Percentiles rank a stretch among this genome's conserved stretches.
phyloP scores from a whole-genome alignment of 108 stramenopile species.

The Nannochloropsis salina region DNA sequence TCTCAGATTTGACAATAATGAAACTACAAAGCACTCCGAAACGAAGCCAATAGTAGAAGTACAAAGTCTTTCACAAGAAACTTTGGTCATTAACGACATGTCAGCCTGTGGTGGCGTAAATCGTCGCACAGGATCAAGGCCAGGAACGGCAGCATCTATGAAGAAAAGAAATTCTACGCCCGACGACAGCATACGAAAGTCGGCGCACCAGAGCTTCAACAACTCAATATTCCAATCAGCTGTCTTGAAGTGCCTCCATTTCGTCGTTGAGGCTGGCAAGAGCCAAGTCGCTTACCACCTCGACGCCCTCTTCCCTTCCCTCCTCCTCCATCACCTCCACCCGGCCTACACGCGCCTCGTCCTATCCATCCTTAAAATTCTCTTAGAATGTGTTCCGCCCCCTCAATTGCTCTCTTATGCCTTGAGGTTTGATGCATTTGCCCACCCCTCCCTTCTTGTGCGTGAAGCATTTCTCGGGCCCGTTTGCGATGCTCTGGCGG shows the following conservation, averaged over 20 bases:
- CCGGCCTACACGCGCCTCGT: background rate
- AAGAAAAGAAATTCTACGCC: background rate
- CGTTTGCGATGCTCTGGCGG: background rate
- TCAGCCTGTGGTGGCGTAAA: background rate
- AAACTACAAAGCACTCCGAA: background rate
- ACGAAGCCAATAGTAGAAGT: background rate
- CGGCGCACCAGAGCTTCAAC: background rate
- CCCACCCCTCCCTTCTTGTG: background rate
- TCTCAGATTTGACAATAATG: too few relatives aligned
- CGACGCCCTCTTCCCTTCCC: background rate
- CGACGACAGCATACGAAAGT: background rate
- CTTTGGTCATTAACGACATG: background rate
- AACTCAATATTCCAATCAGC: background rate
- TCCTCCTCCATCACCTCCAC: background rate
- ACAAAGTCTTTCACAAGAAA: background rate
- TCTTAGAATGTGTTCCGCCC: background rate
- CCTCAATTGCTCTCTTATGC: background rate
- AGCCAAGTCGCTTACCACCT: background rate
- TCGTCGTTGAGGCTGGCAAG: background rate
- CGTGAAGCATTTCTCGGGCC: background rate
- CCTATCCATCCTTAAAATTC: background rate
- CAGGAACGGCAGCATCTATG: too few relatives aligned
- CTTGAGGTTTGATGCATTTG: background rate
- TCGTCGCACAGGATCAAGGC: background rate
- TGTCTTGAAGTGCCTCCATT: background rate